Evolutionary conservation across 1,284 basidiomycete species (phyloP), one percentile per base, ranked within the genome.

Genomic region (Pyrrhoderma noxium): DNA sequence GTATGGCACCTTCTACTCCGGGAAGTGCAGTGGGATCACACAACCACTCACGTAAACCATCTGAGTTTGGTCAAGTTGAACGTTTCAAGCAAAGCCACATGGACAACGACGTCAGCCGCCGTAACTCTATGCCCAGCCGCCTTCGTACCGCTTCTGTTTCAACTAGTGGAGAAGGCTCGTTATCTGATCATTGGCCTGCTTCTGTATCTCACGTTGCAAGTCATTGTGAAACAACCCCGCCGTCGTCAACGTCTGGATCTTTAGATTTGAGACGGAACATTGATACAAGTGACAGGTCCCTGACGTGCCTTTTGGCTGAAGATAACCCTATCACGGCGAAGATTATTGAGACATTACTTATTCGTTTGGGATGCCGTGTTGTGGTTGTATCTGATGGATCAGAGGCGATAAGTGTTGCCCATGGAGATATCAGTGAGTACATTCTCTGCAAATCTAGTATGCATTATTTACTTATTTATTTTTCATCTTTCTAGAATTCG

Each of bases 261-360:
- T 80, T 85, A 55, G 88, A 89, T 62, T 63, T 87, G 63, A 77
- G 77, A 63, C 80, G 80, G 64, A 40, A 4, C 8, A 79, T 80
- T 2, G 83, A 89, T 65, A 79, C 78, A 23, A 76, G 67, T 58
- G 89, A 91, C 64, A 79, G 89, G 40, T 83, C 85, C 16, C 83
- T 98, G 49, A 93, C 90, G 18, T 94, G 93, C 61, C 69, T 99
- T 34, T 77, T 99, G 43, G 96, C 94, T 0, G 96, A 99, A 65
- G 93, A 98, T 64, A 99, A 99, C 63, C 95, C 95, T 0, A 96
- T 94, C 60, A 93, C 91, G 0, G 90, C 88, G 49, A 95, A 93
- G 74, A 94, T 97, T 44, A 84, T 98, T 53, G 94, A 98, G 69
- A 96, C 91, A 0, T 70, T 98, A 44, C 77, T 99, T 46, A 85